Evolutionary conservation across 1,284 basidiomycete genomes (phyloP).

Genomic region (Phellinidium pouzarii): DNA sequence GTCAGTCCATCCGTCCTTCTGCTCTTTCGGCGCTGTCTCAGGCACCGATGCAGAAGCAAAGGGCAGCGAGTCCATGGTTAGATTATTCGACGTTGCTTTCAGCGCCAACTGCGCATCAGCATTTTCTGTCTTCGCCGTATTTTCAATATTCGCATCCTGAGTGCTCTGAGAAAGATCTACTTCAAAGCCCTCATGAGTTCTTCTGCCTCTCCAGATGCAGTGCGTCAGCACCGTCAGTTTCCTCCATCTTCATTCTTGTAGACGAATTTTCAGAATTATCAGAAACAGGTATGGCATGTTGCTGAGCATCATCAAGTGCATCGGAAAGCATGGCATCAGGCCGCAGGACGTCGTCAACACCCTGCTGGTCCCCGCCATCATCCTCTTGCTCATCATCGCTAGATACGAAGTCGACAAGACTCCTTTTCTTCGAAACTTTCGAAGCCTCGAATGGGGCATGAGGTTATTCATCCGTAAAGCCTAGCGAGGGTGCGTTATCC

Average conservation of each 20-base stretch:
- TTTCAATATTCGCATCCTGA: too few species aligned
- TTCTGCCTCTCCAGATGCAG: slow-evolving; percentile 29
- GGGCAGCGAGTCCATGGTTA: slow-evolving; percentile 40
- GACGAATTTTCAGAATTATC: slow-evolving; percentile 27
- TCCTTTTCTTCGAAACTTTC: slow-evolving; percentile 1
- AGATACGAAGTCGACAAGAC: background rate
- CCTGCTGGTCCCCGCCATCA: slow-evolving; percentile 40
- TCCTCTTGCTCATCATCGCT: slow-evolving; percentile 54
- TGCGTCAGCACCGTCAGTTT: slow-evolving; percentile 50
- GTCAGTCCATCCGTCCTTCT: background rate
- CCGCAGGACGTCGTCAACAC: slow-evolving; percentile 53
- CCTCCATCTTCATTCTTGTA: slow-evolving; percentile 53
- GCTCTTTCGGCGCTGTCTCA: slow-evolving; percentile 22
- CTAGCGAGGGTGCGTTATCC: background rate
- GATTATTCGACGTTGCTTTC: slow-evolving; percentile 41
- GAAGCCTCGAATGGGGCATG: background rate
- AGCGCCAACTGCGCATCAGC: slow-evolving; percentile 19
- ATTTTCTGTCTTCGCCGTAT: slow-evolving; percentile 24
- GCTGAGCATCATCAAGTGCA: slow-evolving; percentile 36
- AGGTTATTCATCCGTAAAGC: background rate
- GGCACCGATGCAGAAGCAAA: slow-evolving; percentile 27
- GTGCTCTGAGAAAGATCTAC: slow-evolving; percentile 11
- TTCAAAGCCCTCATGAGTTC: slow-evolving; percentile 36
- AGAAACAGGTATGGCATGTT: slow-evolving; percentile 22
- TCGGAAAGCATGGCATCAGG: slow-evolving; percentile 44